Percentiles rank a stretch among this genome's conserved stretches.
Evolutionary conservation across 2,329 filamentous ascomycete genomes (phyloP).

Genomic region (Lizonia empirigonia): DNA sequence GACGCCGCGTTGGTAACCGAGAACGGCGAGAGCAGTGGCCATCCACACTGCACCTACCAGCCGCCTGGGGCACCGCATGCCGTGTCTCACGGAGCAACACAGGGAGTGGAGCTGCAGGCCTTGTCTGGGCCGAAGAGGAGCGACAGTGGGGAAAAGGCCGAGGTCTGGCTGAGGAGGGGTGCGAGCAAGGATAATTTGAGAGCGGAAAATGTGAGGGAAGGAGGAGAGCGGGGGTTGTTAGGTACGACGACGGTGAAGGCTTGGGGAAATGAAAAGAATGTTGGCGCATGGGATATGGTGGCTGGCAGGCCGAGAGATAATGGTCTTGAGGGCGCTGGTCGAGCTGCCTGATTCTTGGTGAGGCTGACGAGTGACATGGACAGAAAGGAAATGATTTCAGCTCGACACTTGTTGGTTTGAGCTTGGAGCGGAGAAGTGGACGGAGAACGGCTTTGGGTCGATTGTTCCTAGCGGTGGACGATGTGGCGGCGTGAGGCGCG

Average conservation of each 20-base stretch:
- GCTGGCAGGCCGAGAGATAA: not conserved
- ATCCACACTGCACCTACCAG: not conserved
- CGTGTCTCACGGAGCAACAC: not conserved
- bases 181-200: not conserved
- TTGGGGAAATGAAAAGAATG: not conserved
- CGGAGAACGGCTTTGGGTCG: no score
- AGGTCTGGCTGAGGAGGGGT: constrained; percentile 21
- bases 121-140: constrained; percentile 15
- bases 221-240: not conserved
- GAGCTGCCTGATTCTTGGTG: not conserved
- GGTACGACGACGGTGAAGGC: not conserved
- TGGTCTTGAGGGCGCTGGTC: not conserved
- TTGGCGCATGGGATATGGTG: not conserved
- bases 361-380: no score
- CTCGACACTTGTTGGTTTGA: no score
- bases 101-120: not conserved
- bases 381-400: no score
- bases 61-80: not conserved
- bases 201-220: not conserved
- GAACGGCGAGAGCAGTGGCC: not conserved
- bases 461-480: no score
- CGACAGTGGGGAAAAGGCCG: constrained; percentile 23
- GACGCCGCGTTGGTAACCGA: not conserved
- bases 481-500: not conserved
- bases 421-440: no score